These are phyloP conservation scores for Lactuca sativa DNA, from an alignment of 129 eudicot genomes.

Conservation along the genomic window DNA sequence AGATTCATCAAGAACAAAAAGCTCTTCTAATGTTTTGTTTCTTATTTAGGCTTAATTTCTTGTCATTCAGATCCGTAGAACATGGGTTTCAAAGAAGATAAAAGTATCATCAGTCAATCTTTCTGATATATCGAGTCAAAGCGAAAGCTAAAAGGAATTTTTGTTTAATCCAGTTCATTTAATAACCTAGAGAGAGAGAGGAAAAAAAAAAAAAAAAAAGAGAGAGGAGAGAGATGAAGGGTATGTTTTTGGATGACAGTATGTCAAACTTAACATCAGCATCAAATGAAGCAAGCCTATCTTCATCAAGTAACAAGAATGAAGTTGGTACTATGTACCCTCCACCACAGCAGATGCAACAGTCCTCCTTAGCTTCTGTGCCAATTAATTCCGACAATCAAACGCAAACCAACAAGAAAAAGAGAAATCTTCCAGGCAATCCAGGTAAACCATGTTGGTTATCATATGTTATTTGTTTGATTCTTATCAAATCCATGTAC, in stretches of 20 bases:
- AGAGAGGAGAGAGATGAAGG: constrained; percentile 36
- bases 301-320: constrained; percentile 57
- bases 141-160: not conserved
- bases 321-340: constrained; percentile 51
- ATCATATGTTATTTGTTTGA: not conserved
- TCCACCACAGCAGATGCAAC: constrained; percentile 35
- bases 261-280: constrained; percentile 75
- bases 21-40: constrained; percentile 4
- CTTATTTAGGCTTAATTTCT: constrained; percentile 29
- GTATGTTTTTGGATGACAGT: constrained; percentile 45
- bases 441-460: constrained; percentile 39
- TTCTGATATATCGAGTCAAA: constrained; percentile 16
- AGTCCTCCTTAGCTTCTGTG: constrained; percentile 36
- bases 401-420: constrained; percentile 52
- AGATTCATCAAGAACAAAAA: constrained; percentile 23
- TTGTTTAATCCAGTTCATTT: constrained; percentile 21
- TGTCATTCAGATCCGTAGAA: constrained; percentile 29
- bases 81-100: constrained; percentile 11
- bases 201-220: constrained; percentile 12
- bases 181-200: constrained; percentile 30
- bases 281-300: constrained; percentile 69
- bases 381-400: constrained; percentile 26
- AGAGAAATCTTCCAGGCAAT: constrained; percentile 72
- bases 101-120: constrained; percentile 13
- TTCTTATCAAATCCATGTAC: not conserved